Conservation (phyloP, 148 eudicot species). For the Spergularia bocconei region DNA sequence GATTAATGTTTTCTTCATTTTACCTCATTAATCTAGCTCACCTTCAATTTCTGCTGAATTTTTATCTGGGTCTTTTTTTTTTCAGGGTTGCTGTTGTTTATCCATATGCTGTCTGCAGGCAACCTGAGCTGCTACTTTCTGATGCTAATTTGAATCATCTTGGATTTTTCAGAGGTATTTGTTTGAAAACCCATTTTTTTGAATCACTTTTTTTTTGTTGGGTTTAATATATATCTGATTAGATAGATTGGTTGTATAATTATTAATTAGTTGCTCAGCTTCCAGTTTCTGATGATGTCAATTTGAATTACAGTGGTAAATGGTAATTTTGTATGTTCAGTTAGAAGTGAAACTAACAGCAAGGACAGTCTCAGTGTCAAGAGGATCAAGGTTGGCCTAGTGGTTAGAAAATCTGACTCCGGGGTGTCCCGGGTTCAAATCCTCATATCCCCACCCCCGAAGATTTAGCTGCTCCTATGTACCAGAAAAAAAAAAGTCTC, state of each 20-base stretch:
- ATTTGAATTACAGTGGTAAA: not conserved
- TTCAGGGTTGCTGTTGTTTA: conserved; percentile 24
- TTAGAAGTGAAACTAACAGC: too few species aligned
- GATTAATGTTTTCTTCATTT: not conserved
- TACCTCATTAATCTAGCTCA: not conserved
- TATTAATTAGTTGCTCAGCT: not conserved
- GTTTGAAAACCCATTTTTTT: not conserved
- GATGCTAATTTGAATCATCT: conserved; percentile 14
- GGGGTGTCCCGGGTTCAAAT: too few species aligned
- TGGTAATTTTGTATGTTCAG: not conserved
- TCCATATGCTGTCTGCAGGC: conserved; percentile 21
- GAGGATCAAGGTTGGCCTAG: too few species aligned
- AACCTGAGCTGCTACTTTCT: conserved; percentile 19
- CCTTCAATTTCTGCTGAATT: not conserved
- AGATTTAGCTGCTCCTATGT: too few species aligned
- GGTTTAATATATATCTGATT: not conserved
- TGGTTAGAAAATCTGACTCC: too few species aligned
- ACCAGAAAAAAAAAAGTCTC: too few species aligned
- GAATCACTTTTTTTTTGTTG: not conserved
- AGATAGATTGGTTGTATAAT: not conserved
- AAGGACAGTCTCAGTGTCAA: too few species aligned
- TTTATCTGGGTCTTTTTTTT: not conserved
- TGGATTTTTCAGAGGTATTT: conserved; percentile 24
- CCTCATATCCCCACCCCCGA: too few species aligned
- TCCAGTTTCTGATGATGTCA: not conserved